These are phyloP conservation scores for Candolleomyces efflorescens DNA, from an alignment of 768 basidiomycete species.

Conservation along the genomic window DNA sequence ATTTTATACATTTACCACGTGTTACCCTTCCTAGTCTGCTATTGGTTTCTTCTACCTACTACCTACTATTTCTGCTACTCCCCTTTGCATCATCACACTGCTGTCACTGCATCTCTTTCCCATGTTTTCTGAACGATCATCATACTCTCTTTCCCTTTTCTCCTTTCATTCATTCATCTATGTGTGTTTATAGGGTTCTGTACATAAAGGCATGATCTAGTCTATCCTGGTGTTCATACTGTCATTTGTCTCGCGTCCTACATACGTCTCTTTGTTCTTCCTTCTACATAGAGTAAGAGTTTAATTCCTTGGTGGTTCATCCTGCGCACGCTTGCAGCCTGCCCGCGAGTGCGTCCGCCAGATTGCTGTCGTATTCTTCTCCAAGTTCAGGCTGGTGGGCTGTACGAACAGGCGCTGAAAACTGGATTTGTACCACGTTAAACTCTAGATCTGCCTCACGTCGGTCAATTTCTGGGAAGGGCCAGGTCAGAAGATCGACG, in stretches of 20 bases:
- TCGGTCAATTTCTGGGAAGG: not conserved
- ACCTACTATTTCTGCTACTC: not conserved
- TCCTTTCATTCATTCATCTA: slow-evolving; percentile 8
- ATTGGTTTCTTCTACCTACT: not conserved
- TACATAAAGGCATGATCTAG: slow-evolving; percentile 14
- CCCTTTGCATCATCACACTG: not conserved
- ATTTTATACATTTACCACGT: not conserved
- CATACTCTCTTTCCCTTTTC: not conserved
- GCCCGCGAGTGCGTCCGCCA: not conserved
- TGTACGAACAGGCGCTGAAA: too few species aligned
- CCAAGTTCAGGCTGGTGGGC: too few species aligned
- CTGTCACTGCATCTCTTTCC: not conserved
- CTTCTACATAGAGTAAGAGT: not conserved
- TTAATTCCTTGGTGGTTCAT: not conserved
- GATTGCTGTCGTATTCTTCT: too few species aligned
- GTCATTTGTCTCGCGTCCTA: not conserved
- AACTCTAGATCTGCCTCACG: not conserved
- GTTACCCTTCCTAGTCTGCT: not conserved
- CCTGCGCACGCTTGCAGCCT: not conserved
- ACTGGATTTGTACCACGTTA: not conserved
- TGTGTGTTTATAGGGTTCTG: slow-evolving; percentile 7
- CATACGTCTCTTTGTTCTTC: not conserved
- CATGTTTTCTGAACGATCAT: not conserved
- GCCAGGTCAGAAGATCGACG: not conserved
- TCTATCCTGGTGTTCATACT: slow-evolving; percentile 5